phyloP scores from a whole-genome alignment of 176 grass and related monocot genomes.

The Saccharum spontaneum region DNA sequence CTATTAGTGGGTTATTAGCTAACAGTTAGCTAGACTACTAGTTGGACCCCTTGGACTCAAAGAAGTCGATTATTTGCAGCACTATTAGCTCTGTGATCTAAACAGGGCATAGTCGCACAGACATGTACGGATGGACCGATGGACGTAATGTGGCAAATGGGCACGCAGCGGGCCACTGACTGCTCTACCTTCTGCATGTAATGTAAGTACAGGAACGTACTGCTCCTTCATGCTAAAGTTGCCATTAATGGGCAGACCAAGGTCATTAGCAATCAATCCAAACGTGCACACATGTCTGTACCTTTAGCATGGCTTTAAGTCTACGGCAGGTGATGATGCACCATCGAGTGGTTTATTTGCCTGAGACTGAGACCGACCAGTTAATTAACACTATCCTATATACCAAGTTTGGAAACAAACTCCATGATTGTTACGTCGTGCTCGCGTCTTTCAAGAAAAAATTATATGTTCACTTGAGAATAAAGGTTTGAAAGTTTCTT shows the following conservation, averaged over 20 bases:
- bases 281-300: not conserved
- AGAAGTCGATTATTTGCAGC: too few species aligned
- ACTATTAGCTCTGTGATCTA: too few species aligned
- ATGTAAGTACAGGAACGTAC: not conserved
- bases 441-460: not conserved
- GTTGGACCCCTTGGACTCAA: too few species aligned
- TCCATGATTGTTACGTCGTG: not conserved
- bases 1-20: too few species aligned
- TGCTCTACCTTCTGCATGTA: not conserved
- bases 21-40: too few species aligned
- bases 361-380: too few species aligned
- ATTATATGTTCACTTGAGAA: not conserved
- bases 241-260: not conserved
- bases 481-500: not conserved
- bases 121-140: not conserved
- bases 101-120: not conserved
- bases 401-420: not conserved
- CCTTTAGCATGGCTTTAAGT: slow-evolving; percentile 26
- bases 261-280: not conserved
- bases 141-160: not conserved
- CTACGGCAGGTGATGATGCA: slow-evolving; percentile 23
- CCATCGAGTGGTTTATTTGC: not conserved
- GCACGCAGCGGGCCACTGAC: not conserved
- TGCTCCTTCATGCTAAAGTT: not conserved
- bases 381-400: not conserved